These are phyloP conservation scores for Globisporangium yorkense DNA, from an alignment of 352 stramenopile genomes.

Conservation along the genomic window DNA sequence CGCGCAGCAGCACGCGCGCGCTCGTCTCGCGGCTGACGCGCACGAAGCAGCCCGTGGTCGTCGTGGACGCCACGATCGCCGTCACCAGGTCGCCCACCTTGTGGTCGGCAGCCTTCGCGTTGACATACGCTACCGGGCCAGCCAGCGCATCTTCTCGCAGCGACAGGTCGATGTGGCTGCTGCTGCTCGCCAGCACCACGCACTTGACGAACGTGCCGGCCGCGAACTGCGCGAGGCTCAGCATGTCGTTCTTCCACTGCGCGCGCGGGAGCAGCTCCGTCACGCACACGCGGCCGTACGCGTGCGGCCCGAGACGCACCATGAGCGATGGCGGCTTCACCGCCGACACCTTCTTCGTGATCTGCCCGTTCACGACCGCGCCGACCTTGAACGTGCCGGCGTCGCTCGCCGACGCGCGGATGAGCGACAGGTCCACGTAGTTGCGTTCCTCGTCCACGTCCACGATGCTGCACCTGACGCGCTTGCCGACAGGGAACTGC, in stretches of 20 bases:
- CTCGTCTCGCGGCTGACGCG: slow-evolving; percentile 84
- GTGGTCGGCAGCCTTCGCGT: slow-evolving; percentile 24
- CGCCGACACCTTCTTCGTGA: slow-evolving; percentile 66
- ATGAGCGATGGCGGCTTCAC: slow-evolving; percentile 81
- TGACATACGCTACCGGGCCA: slow-evolving; percentile 48
- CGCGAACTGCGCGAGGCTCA: slow-evolving; percentile 53
- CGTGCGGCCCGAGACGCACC: slow-evolving; percentile 73
- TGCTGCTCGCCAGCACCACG: slow-evolving; percentile 54
- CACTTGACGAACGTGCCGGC: slow-evolving; percentile 65
- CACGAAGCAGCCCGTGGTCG: slow-evolving; percentile 92
- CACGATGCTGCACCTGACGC: slow-evolving; percentile 58
- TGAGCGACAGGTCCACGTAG: slow-evolving; percentile 63
- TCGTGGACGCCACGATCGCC: slow-evolving; percentile 90
- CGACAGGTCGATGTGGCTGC: slow-evolving; percentile 66
- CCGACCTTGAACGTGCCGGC: slow-evolving; percentile 28
- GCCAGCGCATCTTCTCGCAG: slow-evolving; percentile 57
- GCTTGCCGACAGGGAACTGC: slow-evolving; percentile 75
- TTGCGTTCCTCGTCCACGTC: slow-evolving; percentile 70
- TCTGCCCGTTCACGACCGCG: slow-evolving; percentile 55
- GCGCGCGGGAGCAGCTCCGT: slow-evolving; percentile 57
- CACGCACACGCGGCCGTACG: slow-evolving; percentile 75
- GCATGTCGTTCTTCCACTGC: slow-evolving; percentile 71
- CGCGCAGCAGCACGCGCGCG: slow-evolving; percentile 91
- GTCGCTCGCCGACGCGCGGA: slow-evolving; percentile 31
- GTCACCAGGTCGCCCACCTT: slow-evolving; percentile 85